Conservation (phyloP, 1,284 basidiomycete genomes). For the Pholiota adiposa region DNA sequence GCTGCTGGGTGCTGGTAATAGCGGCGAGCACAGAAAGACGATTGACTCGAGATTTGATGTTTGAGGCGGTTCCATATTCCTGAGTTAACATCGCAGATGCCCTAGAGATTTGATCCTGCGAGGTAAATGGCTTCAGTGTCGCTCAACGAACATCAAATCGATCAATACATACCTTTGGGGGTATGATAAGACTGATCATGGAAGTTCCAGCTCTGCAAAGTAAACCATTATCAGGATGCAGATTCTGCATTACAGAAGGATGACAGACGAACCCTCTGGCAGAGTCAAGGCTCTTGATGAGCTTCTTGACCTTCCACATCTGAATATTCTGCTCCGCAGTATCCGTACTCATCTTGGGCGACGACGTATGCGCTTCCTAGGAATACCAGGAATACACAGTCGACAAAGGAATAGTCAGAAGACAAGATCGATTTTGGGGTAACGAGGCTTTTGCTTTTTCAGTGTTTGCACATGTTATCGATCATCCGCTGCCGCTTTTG, state of each 20-base stretch:
- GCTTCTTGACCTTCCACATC: slow-evolving; percentile 99
- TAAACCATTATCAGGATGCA: slow-evolving; percentile 20
- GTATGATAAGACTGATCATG: slow-evolving; percentile 98
- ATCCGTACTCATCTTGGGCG: slow-evolving; percentile 74
- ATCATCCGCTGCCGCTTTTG: slow-evolving; percentile 14
- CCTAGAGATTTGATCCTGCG: slow-evolving; percentile 93
- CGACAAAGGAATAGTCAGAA: slow-evolving; percentile 21
- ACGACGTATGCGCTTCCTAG: slow-evolving; percentile 36
- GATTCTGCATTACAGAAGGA: slow-evolving; percentile 11
- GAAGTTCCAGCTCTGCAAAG: slow-evolving; percentile 87
- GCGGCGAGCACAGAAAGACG: slow-evolving; percentile 96
- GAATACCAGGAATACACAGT: slow-evolving; percentile 24
- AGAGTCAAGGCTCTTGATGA: slow-evolving; percentile 92
- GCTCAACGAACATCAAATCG: slow-evolving; percentile 16
- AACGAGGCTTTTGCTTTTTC: slow-evolving; percentile 34
- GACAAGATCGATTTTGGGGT: slow-evolving; percentile 28
- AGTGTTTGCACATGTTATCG: slow-evolving; percentile 34
- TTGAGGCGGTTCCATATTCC: slow-evolving; percentile 97
- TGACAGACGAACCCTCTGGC: slow-evolving; percentile 76
- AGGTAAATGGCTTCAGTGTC: slow-evolving; percentile 8
- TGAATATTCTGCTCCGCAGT: slow-evolving; percentile 86
- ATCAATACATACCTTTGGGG: slow-evolving; percentile 75
- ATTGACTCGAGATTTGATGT: slow-evolving; percentile 99
- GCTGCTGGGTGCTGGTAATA: slow-evolving; percentile 99
- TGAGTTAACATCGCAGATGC: slow-evolving; percentile 96